These are phyloP conservation scores for Parathielavia appendiculata DNA, from an alignment of 495 filamentous ascomycete genomes.

Conservation along the genomic window DNA sequence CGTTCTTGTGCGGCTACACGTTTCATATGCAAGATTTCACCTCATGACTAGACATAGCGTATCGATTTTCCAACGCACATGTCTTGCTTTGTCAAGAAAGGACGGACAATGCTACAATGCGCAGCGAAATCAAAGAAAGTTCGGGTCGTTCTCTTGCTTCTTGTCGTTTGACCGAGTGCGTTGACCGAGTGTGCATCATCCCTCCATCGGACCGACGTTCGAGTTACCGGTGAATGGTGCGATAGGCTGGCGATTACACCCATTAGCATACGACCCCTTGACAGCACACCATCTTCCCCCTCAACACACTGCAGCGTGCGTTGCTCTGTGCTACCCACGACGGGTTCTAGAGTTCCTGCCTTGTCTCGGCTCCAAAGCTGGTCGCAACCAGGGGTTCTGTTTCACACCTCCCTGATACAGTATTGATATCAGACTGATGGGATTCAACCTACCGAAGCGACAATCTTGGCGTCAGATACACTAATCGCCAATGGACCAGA, in stretches of 20 bases:
- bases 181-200: constrained; percentile 13
- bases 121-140: neutral
- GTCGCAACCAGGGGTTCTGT: neutral
- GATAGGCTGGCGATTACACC: constrained; percentile 1
- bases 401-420: too few species aligned
- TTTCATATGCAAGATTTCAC: too few species aligned
- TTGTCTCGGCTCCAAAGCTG: neutral
- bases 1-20: too few species aligned
- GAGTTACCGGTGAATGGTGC: neutral
- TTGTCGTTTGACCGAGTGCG: neutral
- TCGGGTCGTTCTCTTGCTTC: neutral
- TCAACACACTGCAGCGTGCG: neutral
- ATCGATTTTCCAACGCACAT: neutral
- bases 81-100: neutral
- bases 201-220: constrained; percentile 15
- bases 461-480: neutral
- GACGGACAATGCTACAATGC: neutral
- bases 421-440: neutral
- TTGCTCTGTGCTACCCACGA: neutral
- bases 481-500: constrained; percentile 1
- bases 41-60: too few species aligned
- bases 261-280: neutral
- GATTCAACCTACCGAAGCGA: neutral
- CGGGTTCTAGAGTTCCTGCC: neutral
- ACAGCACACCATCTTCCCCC: neutral